Conservation (phyloP, 164 flowering plant species). For the Euptelea pleiosperma region DNA sequence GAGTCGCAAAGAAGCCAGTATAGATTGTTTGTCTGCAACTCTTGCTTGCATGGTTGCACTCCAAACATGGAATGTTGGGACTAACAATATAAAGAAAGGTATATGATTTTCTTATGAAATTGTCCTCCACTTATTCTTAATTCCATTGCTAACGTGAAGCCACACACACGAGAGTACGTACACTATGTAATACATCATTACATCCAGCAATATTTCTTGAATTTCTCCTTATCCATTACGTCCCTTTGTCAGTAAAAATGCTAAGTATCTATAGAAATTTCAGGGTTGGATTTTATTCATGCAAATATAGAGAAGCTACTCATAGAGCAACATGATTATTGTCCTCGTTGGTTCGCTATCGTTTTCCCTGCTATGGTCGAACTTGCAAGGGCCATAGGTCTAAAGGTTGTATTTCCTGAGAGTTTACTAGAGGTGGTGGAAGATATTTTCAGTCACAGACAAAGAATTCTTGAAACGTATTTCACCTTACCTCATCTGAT, state of each 20-base stretch:
- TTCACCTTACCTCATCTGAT: too few relatives aligned
- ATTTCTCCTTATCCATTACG: too few relatives aligned
- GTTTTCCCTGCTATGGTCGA: constrained; percentile 44
- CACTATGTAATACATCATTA: too few relatives aligned
- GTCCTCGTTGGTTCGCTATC: constrained; percentile 38
- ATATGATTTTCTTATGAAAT: too few relatives aligned
- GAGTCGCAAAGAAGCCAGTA: constrained; percentile 21
- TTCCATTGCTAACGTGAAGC: too few relatives aligned
- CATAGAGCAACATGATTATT: background rate
- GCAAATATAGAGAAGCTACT: constrained; percentile 27
- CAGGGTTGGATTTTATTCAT: constrained; percentile 33
- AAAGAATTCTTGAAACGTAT: constrained; percentile 34
- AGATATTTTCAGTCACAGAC: constrained; percentile 13
- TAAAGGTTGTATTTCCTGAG: constrained; percentile 14
- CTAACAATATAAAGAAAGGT: constrained; percentile 26
- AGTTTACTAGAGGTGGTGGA: constrained; percentile 1
- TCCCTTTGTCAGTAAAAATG: too few relatives aligned
- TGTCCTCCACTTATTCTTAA: too few relatives aligned
- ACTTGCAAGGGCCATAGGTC: constrained; percentile 17
- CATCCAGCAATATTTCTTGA: too few relatives aligned
- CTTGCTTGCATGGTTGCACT: constrained; percentile 47
- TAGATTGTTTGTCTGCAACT: constrained; percentile 36
- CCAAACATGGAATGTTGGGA: constrained; percentile 33
- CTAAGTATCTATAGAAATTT: too few relatives aligned
- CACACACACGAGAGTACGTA: too few relatives aligned